These are phyloP conservation scores for Taiozyma sp. DNA, from an alignment of 1,139 yeast genomes.

Conservation along the genomic window DNA sequence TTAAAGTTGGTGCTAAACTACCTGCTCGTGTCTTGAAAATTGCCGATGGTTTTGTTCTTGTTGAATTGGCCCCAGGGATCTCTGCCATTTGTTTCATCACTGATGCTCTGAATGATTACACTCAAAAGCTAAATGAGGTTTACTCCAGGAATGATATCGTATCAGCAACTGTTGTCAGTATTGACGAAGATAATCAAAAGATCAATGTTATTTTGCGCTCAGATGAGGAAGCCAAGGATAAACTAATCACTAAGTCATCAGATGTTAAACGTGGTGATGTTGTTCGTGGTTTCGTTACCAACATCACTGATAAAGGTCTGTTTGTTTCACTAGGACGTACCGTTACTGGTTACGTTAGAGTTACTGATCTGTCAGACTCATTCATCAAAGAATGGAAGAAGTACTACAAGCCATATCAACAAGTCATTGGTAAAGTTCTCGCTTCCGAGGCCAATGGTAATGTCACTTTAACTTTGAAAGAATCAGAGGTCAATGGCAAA, in stretches of 20 bases:
- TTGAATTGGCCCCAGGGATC: constrained; percentile 57
- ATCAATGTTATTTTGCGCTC: constrained; percentile 60
- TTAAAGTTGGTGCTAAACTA: constrained; percentile 50
- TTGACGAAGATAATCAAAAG: constrained; percentile 52
- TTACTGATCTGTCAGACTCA: constrained; percentile 76
- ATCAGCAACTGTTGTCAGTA: constrained; percentile 50
- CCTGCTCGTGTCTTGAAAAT: constrained; percentile 66
- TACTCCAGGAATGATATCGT: constrained; percentile 54
- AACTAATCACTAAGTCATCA: constrained; percentile 39
- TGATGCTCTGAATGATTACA: constrained; percentile 73
- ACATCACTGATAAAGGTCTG: constrained; percentile 71
- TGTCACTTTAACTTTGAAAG: constrained; percentile 74
- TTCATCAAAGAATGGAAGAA: constrained; percentile 86
- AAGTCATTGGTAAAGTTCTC: constrained; percentile 70
- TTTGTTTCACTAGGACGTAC: constrained; percentile 72
- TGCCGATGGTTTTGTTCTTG: constrained; percentile 56
- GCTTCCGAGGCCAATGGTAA: constrained; percentile 58
- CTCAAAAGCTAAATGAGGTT: constrained; percentile 44
- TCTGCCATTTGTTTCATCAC: constrained; percentile 67
- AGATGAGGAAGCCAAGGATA: constrained; percentile 42
- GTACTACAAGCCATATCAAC: constrained; percentile 62
- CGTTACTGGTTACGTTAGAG: constrained; percentile 75
- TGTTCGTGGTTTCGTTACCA: constrained; percentile 74
- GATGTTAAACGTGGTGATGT: constrained; percentile 67
- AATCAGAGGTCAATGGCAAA: constrained; percentile 72